Evolutionary conservation across 768 basidiomycete species (phyloP).

Genomic region (Pleurotus giganteus): DNA sequence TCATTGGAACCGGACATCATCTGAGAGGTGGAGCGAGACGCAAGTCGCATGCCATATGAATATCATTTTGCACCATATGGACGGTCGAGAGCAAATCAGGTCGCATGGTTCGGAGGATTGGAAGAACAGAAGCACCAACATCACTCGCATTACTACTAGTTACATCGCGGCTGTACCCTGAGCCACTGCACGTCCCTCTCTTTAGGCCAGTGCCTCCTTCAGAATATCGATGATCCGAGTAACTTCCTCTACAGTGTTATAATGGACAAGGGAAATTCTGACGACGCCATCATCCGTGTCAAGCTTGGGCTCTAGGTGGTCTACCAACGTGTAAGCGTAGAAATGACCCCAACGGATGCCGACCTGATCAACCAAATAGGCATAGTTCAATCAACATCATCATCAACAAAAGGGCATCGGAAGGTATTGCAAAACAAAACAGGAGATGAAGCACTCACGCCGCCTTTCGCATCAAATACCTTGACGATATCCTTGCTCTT

Average conservation of each 20-base stretch:
- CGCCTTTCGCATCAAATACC: constrained; percentile 60
- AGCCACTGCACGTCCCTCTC: neutral
- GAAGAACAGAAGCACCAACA: no score
- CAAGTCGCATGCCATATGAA: no score
- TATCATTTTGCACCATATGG: no score
- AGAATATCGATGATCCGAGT: constrained; percentile 54
- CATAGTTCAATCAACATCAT: neutral
- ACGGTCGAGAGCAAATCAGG: no score
- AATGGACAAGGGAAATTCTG: constrained; percentile 75
- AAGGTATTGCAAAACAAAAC: neutral
- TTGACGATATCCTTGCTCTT: constrained; percentile 63
- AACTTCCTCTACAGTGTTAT: constrained; percentile 75
- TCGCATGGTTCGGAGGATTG: no score
- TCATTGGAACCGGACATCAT: neutral
- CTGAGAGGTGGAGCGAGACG: no score
- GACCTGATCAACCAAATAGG: constrained; percentile 39
- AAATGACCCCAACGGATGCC: constrained; percentile 80
- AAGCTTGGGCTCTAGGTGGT: constrained; percentile 50
- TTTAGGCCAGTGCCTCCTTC: constrained; percentile 42
- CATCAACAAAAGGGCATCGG: neutral
- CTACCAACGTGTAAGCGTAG: constrained; percentile 67
- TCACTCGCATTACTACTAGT: no score
- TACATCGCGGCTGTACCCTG: neutral
- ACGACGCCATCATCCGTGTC: constrained; percentile 67
- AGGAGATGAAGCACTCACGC: constrained; percentile 44